A percentile compares a stretch with the other conserved stretches of the same genome.
Evolutionary conservation across 2,329 filamentous ascomycete genomes (phyloP).

Genomic region (Trichoderma pleuroti): DNA sequence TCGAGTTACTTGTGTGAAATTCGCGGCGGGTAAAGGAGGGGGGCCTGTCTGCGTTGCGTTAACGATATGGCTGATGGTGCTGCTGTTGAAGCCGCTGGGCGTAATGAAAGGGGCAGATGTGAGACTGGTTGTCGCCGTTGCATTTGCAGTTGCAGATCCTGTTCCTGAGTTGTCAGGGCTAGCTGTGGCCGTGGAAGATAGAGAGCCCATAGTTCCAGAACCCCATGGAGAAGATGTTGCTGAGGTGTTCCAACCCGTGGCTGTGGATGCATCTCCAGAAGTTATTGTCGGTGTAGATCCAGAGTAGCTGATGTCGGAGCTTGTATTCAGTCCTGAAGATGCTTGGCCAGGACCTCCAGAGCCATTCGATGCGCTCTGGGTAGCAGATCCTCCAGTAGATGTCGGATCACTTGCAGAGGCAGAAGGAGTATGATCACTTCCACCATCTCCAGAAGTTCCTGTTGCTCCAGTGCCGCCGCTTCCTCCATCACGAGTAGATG

Average conservation of each 20-base stretch:
- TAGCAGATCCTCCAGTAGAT: not conserved
- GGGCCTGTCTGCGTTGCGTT: conserved; percentile 15
- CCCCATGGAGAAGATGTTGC: not conserved
- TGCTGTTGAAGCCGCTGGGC: conserved; percentile 13
- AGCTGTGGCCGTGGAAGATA: not conserved
- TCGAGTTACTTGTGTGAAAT: conserved; percentile 34
- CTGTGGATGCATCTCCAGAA: not conserved
- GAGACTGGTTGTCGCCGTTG: not conserved
- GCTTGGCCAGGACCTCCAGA: not conserved
- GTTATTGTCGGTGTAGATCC: not conserved
- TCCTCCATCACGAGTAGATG: not conserved
- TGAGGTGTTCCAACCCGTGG: conserved; percentile 13
- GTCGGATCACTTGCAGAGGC: not conserved
- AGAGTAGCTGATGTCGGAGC: not conserved
- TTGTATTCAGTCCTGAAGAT: not conserved
- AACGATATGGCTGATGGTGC: not conserved
- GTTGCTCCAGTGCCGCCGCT: not conserved
- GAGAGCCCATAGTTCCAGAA: not conserved
- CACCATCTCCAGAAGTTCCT: not conserved
- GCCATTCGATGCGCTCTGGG: not conserved
- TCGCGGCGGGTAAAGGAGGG: conserved; percentile 27
- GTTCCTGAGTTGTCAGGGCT: not conserved
- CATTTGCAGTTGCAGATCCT: not conserved
- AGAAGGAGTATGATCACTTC: not conserved
- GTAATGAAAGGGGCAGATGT: conserved; percentile 17